Percentiles rank a stretch among this genome's conserved stretches.
Evolutionary conservation across 345 rosid species (phyloP).

Genomic region (Syzygium jambos): DNA sequence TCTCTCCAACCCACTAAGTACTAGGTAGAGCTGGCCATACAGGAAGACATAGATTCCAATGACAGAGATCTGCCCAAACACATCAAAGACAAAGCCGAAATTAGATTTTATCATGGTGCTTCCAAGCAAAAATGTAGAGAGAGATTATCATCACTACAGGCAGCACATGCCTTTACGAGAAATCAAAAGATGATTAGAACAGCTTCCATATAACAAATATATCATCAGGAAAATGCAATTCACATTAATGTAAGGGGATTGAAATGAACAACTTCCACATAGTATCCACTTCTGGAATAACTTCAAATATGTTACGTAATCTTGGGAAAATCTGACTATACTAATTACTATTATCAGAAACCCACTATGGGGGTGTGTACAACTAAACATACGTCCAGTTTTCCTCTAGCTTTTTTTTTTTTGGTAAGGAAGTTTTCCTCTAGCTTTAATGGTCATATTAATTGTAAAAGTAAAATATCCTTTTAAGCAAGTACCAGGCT

Average conservation of each 20-base stretch:
- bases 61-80: constrained; percentile 54
- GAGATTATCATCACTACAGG: background rate
- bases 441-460: background rate
- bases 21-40: constrained; percentile 91
- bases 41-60: constrained; percentile 84
- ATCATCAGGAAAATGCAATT: background rate
- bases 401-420: background rate
- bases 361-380: background rate
- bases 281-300: background rate
- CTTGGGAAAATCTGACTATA: background rate
- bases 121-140: background rate
- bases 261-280: background rate
- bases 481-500: constrained; percentile 51
- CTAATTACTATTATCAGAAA: background rate
- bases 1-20: constrained; percentile 84
- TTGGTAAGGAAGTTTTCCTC: background rate
- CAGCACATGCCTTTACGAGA: background rate
- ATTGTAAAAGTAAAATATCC: background rate
- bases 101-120: background rate
- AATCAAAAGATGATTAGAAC: background rate
- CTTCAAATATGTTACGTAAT: background rate
- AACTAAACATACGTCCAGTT: background rate
- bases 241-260: background rate
- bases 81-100: background rate
- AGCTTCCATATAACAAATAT: background rate